phyloP scores from a whole-genome alignment of 2,329 filamentous ascomycete species.

The Hymenoscyphus infarciens region DNA sequence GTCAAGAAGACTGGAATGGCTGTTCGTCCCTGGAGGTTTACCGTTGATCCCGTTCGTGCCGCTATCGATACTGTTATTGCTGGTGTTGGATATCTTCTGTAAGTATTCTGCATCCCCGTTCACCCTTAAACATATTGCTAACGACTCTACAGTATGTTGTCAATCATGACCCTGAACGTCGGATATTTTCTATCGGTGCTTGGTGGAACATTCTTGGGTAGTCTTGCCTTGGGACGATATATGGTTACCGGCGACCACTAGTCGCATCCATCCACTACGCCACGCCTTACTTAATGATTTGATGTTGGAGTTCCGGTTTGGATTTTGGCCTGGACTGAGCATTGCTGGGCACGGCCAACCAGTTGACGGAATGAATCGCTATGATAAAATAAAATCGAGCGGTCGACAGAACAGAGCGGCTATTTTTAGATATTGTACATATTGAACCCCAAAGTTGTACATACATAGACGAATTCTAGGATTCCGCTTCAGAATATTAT shows the following conservation, averaged over 20 bases:
- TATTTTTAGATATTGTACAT: background rate
- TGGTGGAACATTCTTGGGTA: slow-evolving; percentile 78
- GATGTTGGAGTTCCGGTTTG: background rate
- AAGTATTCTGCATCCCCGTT: slow-evolving; percentile 41
- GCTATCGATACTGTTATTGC: slow-evolving; percentile 65
- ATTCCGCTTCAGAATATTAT: background rate
- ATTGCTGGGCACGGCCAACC: slow-evolving; percentile 16
- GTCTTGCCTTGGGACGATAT: slow-evolving; percentile 49
- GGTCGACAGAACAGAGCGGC: background rate
- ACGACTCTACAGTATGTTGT: slow-evolving; percentile 67
- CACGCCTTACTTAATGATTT: background rate
- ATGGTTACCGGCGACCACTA: slow-evolving; percentile 23
- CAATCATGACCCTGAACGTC: slow-evolving; percentile 85
- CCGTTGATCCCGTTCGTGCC: slow-evolving; percentile 72
- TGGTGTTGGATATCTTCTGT: slow-evolving; percentile 85
- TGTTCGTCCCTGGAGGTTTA: slow-evolving; percentile 73
- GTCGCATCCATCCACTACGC: background rate
- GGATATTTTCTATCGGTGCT: slow-evolving; percentile 83
- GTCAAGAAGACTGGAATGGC: slow-evolving; percentile 55
- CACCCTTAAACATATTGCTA: slow-evolving; percentile 13
- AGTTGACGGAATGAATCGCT: background rate
- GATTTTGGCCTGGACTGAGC: slow-evolving; percentile 8
- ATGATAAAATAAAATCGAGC: background rate
- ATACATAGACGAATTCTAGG: background rate
- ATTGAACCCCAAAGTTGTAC: background rate